These are phyloP conservation scores for Solanum etuberosum DNA, from an alignment of 257 asterid species.

Conservation along the genomic window DNA sequence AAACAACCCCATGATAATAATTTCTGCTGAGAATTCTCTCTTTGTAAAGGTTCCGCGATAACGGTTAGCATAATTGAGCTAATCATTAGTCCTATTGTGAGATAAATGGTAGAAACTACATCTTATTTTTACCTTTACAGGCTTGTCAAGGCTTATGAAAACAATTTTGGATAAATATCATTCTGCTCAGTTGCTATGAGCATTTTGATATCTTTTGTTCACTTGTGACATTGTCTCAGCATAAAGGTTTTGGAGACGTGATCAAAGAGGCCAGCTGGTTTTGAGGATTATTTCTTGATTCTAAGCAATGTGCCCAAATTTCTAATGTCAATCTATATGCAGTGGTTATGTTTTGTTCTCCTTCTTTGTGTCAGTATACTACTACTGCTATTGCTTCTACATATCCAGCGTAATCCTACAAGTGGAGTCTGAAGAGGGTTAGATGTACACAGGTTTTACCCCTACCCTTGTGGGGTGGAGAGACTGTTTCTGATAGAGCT, in stretches of 20 bases:
- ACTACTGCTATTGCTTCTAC: background rate
- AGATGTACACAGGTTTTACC: background rate
- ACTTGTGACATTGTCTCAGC: background rate
- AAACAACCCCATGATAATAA: background rate
- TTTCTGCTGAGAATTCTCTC: background rate
- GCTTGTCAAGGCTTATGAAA: background rate
- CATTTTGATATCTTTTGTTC: background rate
- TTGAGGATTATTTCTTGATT: slow-evolving; percentile 30
- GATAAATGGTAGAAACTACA: background rate
- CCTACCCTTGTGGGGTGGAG: background rate
- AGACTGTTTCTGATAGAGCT: background rate
- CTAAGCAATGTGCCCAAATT: slow-evolving; percentile 74
- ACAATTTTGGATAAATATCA: background rate
- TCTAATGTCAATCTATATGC: slow-evolving; percentile 66
- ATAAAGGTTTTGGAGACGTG: background rate
- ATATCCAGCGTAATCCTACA: background rate
- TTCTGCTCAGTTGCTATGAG: background rate
- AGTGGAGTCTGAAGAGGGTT: background rate
- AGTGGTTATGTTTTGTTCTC: slow-evolving; percentile 22
- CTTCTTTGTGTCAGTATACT: background rate
- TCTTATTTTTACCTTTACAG: background rate
- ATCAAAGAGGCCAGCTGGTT: slow-evolving; percentile 37
- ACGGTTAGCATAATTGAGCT: background rate
- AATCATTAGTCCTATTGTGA: background rate
- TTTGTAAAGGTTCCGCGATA: background rate